These are phyloP conservation scores for Cicer cuneatum DNA, from an alignment of 306 rosid species.

Conservation along the genomic window DNA sequence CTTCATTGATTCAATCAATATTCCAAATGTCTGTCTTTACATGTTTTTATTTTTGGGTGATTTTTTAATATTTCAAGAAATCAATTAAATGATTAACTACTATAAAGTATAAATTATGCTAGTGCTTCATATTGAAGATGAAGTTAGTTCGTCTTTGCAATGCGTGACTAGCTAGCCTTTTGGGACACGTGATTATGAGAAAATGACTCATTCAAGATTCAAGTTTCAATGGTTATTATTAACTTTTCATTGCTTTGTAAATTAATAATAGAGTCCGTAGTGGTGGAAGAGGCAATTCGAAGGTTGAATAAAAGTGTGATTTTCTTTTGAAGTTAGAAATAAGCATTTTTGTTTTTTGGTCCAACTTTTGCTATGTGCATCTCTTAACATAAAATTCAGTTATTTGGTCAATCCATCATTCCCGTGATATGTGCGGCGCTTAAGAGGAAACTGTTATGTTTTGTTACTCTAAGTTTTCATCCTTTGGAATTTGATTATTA, in stretches of 20 bases:
- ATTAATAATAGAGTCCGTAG: conserved; percentile 13
- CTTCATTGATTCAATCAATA: conserved; percentile 37
- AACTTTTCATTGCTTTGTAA: conserved; percentile 21
- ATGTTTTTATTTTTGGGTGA: conserved; percentile 1
- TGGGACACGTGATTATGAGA: background rate
- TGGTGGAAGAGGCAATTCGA: conserved; percentile 22
- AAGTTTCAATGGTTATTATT: background rate
- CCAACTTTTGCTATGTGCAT: conserved; percentile 24
- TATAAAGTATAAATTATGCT: background rate
- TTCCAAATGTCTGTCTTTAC: conserved; percentile 28
- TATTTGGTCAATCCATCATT: conserved; percentile 34
- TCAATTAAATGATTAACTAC: background rate
- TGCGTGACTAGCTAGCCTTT: background rate
- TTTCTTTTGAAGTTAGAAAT: conserved; percentile 39
- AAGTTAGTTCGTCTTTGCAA: conserved; percentile 5
- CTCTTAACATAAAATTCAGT: conserved; percentile 29
- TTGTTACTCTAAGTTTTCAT: background rate
- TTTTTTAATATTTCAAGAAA: background rate
- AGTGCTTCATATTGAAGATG: background rate
- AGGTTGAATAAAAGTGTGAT: conserved; percentile 43
- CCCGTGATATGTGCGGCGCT: conserved; percentile 17
- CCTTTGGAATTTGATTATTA: no score
- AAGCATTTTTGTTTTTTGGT: background rate
- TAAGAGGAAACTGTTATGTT: background rate
- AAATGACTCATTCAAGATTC: conserved; percentile 20